Evolutionary conservation across 306 rosid genomes (phyloP).

Genomic region (Pueraria montana): DNA sequence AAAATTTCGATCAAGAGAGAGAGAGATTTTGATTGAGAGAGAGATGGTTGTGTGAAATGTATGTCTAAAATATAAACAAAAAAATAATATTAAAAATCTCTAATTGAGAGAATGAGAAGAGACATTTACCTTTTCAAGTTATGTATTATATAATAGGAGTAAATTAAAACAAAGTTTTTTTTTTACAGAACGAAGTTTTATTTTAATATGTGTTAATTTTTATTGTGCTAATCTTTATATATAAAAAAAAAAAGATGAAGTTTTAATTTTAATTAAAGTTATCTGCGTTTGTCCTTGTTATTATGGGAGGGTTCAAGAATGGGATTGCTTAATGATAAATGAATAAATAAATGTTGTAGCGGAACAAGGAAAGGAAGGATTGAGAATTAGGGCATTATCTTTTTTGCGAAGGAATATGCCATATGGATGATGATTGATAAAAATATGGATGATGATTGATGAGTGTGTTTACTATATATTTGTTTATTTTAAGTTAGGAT

Average conservation of each 20-base stretch:
- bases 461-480: not conserved
- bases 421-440: slow-evolving; percentile 3
- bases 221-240: not conserved
- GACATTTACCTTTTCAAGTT: not conserved
- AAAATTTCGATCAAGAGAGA: too few species aligned
- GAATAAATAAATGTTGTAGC: not conserved
- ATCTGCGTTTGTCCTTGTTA: not conserved
- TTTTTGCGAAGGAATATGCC: slow-evolving; percentile 19
- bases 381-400: slow-evolving; percentile 6
- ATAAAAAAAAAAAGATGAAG: too few species aligned
- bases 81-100: too few species aligned
- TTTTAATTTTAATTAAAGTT: too few species aligned
- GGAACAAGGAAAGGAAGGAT: slow-evolving; percentile 8
- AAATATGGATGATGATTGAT: not conserved
- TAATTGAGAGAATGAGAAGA: not conserved
- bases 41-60: too few species aligned
- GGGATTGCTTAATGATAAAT: too few species aligned
- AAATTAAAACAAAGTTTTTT: too few species aligned
- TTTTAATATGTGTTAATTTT: not conserved
- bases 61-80: too few species aligned
- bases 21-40: too few species aligned
- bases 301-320: not conserved
- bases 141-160: too few species aligned
- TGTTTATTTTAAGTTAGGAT: not conserved
- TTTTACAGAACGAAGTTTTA: too few species aligned